Percentiles rank a stretch among this genome's conserved stretches.
These are phyloP conservation scores for Colletotrichum caudatum DNA, from an alignment of 2,329 filamentous ascomycete genomes.

Conservation along the genomic window DNA sequence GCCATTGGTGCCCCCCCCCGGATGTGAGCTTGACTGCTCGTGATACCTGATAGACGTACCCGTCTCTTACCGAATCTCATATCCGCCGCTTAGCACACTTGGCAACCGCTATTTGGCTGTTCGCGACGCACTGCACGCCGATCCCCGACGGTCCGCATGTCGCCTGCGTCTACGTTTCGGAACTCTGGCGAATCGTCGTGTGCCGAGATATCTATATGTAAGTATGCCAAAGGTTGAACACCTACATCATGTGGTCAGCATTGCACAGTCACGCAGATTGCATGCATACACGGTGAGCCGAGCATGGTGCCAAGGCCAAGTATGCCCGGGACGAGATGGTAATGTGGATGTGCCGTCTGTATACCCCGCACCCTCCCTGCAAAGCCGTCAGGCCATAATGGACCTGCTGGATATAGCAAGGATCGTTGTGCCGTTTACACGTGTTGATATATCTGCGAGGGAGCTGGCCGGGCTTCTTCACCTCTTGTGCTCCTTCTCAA, in stretches of 20 bases:
- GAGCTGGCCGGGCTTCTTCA: not conserved
- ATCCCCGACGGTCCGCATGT: not conserved
- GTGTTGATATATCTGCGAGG: not conserved
- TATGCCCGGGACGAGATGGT: not conserved
- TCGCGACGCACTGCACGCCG: not conserved
- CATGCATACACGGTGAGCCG: not conserved
- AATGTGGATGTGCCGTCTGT: not conserved
- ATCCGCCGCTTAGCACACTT: not conserved
- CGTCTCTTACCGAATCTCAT: too few relatives aligned
- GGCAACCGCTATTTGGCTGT: not conserved
- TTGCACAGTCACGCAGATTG: not conserved
- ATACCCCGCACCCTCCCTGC: not conserved
- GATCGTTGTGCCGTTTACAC: not conserved
- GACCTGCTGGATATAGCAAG: not conserved
- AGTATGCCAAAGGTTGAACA: not conserved
- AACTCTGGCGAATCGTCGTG: not conserved
- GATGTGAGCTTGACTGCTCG: not conserved
- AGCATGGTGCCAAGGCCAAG: not conserved
- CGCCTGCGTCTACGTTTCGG: too few relatives aligned
- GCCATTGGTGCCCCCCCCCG: too few relatives aligned
- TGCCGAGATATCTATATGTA: not conserved
- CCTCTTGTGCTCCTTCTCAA: rapidly evolving
- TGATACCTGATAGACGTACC: not conserved
- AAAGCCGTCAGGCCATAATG: not conserved
- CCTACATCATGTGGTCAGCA: not conserved